A percentile compares a stretch with the other conserved stretches of the same genome.
Conservation (phyloP, 2,329 filamentous ascomycete species). For the Sclerotinia nivalis region DNA sequence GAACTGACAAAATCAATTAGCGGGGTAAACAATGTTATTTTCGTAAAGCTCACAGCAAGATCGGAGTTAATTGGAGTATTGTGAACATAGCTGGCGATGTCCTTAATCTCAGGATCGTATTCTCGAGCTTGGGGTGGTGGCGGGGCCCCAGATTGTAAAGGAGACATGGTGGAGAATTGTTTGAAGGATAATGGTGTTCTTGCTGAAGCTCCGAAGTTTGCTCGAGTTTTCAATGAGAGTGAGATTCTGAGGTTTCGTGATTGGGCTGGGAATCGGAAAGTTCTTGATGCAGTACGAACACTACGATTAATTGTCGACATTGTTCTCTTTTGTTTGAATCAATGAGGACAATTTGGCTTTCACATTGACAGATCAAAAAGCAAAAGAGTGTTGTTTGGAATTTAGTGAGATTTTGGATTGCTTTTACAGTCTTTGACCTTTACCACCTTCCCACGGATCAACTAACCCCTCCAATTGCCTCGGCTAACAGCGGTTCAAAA, state of each 20-base stretch:
- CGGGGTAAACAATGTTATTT: conserved; percentile 20
- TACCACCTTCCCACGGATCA: conserved; percentile 20
- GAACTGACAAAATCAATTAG: conserved; percentile 56
- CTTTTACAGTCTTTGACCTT: neutral
- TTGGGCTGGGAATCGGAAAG: conserved; percentile 37
- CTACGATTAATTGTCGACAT: conserved; percentile 41
- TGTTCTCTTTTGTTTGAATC: conserved; percentile 20
- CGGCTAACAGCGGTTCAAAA: conserved; percentile 20
- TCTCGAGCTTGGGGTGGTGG: conserved; percentile 54
- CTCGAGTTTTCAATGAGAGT: conserved; percentile 34
- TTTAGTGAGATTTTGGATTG: neutral
- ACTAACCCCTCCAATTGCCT: conserved; percentile 4
- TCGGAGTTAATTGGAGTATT: conserved; percentile 88
- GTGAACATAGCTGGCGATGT: conserved; percentile 94
- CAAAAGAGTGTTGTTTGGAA: neutral
- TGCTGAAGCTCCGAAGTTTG: conserved; percentile 30
- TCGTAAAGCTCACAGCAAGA: conserved; percentile 70
- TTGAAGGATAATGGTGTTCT: conserved; percentile 30
- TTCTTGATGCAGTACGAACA: conserved; percentile 39
- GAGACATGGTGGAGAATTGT: conserved; percentile 44
- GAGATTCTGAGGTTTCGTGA: conserved; percentile 36
- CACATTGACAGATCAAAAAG: neutral
- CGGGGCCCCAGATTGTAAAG: conserved; percentile 47
- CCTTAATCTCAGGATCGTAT: conserved; percentile 90
- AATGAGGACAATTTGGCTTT: neutral